phyloP scores from a whole-genome alignment of 306 rosid genomes.

The Medicago ruthenica region DNA sequence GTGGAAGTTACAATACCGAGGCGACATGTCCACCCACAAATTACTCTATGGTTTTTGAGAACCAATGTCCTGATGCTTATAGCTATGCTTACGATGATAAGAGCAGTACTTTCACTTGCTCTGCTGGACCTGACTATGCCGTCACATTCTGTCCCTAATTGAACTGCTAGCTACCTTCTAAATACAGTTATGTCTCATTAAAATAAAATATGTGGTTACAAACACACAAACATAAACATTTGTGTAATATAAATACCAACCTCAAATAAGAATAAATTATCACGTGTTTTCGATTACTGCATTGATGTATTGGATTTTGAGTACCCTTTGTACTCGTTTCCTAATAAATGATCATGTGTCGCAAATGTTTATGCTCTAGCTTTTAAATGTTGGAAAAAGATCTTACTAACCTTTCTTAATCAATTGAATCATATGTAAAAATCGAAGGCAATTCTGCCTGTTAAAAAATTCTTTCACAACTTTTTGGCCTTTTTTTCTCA shows the following conservation, averaged over 20 bases:
- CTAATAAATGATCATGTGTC: no score
- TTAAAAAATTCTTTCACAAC: no score
- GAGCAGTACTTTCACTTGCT: constrained; percentile 60
- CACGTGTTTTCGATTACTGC: neutral
- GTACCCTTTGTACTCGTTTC: no score
- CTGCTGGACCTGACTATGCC: constrained; percentile 49
- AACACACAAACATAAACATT: neutral
- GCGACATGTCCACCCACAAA: constrained; percentile 54
- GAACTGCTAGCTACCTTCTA: neutral
- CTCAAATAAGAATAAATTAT: neutral
- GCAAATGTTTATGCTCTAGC: no score
- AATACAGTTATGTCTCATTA: neutral
- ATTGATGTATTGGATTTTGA: no score
- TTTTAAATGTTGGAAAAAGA: no score
- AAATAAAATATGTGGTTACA: neutral
- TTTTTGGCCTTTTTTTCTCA: no score
- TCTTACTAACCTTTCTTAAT: no score
- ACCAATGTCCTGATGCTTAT: constrained; percentile 70
- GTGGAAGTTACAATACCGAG: constrained; percentile 3
- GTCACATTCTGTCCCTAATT: constrained; percentile 67
- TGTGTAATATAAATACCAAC: neutral
- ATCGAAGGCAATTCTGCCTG: no score
- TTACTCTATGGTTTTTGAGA: constrained; percentile 53
- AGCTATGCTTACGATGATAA: constrained; percentile 70
- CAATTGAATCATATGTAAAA: no score